Base-by-base conservation (phyloP, 257 asterid genomes). In the Misopates orontium region DNA sequence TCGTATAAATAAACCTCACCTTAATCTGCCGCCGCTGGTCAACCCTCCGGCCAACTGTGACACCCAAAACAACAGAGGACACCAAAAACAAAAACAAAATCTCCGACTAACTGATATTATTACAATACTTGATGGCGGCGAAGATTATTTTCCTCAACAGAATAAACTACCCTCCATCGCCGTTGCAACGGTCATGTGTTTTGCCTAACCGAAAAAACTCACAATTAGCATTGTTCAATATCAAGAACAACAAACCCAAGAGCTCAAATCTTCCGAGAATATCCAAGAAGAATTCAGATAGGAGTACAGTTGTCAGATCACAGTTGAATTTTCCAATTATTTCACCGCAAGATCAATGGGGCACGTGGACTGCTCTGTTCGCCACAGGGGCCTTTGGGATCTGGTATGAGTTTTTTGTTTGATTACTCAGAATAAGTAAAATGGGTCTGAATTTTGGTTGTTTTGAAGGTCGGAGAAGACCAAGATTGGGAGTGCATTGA, bases 321-420 rank as follows among this genome's bases (percentile, higher is more conserved):
- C 88, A 84, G 19, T 73, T 89, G 67, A 89, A 51, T 65, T 81
- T 79, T 63, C 95, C 98, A 0, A 71, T 92, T 40, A 89, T 92
- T 71, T 89, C 97, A 47, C 88, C 96, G 0, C 91, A 85, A 47
- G 98, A 92, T 73, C 97, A 89, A 18, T 92, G 98, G 98, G 98
- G 93, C 75, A 87, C 87, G 19, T 92, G 97, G 98, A 82, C 98
- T 15, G 91, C 89, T 40, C 98, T 89, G 47, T 85, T 92, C 49
- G 88, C 97, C 78, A 74, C 96, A 21, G 93, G 98, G 16, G 97
- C 98, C 55, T 85, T 92, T 53, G 98, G 98, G 65, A 81, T 92
- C 65, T 92, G 98, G 98, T 91, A 79, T 61, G 24, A 19, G 15
- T 18, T 1, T 57, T 3, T 6, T 2, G 8, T 14, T 11, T n/a